Percentiles rank a stretch among this genome's conserved stretches.
Conservation (phyloP, 495 filamentous ascomycete genomes). For the Astrothelium subdiscretum region DNA sequence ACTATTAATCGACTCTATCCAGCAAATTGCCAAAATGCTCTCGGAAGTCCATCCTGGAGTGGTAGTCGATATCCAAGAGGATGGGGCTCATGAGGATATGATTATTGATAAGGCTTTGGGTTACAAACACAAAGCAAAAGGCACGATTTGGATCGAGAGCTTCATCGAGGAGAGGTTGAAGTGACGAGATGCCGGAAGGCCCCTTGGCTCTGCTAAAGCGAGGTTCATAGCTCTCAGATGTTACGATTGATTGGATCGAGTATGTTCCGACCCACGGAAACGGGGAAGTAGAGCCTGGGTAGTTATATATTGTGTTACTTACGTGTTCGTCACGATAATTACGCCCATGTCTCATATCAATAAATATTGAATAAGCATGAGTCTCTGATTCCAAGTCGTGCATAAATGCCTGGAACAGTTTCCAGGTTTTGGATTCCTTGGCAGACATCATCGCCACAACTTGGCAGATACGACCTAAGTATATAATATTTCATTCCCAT, state of each 20-base stretch:
- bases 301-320: too few species aligned
- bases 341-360: neutral
- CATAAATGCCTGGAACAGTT: neutral
- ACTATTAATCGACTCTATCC: slow-evolving; percentile 45
- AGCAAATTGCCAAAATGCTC: slow-evolving; percentile 37
- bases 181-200: neutral
- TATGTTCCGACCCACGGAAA: too few species aligned
- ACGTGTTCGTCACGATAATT: too few species aligned
- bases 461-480: too few species aligned
- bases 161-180: slow-evolving; percentile 19
- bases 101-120: slow-evolving; percentile 29
- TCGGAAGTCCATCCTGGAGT: slow-evolving; percentile 18
- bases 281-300: too few species aligned
- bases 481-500: neutral
- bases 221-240: neutral
- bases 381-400: neutral
- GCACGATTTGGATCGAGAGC: slow-evolving; percentile 15
- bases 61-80: slow-evolving; percentile 17
- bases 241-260: neutral
- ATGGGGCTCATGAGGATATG: slow-evolving; percentile 32
- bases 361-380: neutral
- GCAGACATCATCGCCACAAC: neutral
- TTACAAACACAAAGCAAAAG: slow-evolving; percentile 22
- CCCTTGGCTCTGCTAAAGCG: too few species aligned
- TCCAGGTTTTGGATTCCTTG: neutral